Conservation (phyloP, 306 rosid genomes). For the Cajanus cajan region DNA sequence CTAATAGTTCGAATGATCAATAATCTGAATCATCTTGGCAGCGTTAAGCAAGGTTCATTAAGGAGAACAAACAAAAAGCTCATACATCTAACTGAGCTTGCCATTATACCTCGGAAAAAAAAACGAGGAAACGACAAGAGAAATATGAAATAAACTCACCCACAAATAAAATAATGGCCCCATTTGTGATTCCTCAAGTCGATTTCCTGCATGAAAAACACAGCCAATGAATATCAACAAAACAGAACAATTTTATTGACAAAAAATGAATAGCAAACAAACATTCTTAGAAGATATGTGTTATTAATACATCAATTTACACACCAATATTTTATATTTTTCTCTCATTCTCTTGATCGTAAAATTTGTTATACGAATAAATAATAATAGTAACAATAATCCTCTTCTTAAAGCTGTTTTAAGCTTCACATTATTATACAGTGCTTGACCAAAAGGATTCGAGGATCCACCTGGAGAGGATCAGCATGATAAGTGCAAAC, state of each 20-base stretch:
- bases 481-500: constrained; percentile 84
- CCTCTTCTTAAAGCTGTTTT: no score
- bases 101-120: neutral
- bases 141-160: constrained; percentile 52
- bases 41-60: neutral
- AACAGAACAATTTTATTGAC: neutral
- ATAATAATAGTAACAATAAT: no score
- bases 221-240: constrained; percentile 4
- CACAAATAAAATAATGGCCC: constrained; percentile 98
- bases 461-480: constrained; percentile 66
- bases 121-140: neutral
- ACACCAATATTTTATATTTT: no score
- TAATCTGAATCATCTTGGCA: neutral
- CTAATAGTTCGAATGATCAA: neutral
- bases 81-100: neutral
- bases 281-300: neutral
- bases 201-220: constrained; percentile 55
- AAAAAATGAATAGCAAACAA: neutral
- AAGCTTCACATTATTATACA: neutral
- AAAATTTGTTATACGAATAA: no score
- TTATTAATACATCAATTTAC: no score
- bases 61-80: constrained; percentile 5
- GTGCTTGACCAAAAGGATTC: neutral
- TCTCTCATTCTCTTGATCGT: no score
- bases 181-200: constrained; percentile 92